These are phyloP conservation scores for Alternaria conjuncta DNA, from an alignment of 2,329 filamentous ascomycete genomes.

Conservation along the genomic window DNA sequence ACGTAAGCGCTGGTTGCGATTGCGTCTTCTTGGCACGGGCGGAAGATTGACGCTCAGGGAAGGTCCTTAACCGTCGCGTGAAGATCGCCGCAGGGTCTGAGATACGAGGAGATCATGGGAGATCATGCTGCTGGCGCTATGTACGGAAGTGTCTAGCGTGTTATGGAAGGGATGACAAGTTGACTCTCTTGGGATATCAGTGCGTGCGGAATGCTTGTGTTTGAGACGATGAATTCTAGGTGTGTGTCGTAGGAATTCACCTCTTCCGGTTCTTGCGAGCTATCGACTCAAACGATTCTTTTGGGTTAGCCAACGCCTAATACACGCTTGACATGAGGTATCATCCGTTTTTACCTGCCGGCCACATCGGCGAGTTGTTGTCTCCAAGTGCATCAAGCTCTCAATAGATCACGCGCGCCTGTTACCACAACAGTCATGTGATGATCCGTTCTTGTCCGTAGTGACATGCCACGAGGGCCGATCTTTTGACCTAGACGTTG, in stretches of 20 bases:
- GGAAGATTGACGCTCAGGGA: slow-evolving; percentile 11
- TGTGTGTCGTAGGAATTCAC: not conserved
- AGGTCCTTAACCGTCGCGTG: slow-evolving; percentile 1
- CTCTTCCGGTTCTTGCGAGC: not conserved
- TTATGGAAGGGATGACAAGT: not conserved
- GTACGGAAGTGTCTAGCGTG: not conserved
- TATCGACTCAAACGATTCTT: not conserved
- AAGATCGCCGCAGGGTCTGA: slow-evolving; percentile 14
- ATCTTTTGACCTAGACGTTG: not conserved
- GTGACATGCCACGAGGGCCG: not conserved
- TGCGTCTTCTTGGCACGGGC: slow-evolving; percentile 7
- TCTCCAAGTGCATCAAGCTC: not conserved
- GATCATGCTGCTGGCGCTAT: slow-evolving; percentile 1
- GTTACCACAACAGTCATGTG: not conserved
- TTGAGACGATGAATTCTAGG: not conserved
- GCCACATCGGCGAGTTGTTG: not conserved
- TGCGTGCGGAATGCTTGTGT: not conserved
- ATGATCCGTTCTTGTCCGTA: not conserved
- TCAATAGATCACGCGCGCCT: not conserved
- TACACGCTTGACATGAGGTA: not conserved
- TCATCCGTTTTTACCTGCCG: not conserved
- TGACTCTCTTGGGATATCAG: not conserved
- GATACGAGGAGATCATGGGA: slow-evolving; percentile 15
- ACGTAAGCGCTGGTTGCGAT: slow-evolving; percentile 13
- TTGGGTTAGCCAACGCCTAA: not conserved